Evolutionary conservation across 2,329 filamentous ascomycete species (phyloP), one percentile per base, ranked within the genome.

Genomic region (Geosmithia flava): DNA sequence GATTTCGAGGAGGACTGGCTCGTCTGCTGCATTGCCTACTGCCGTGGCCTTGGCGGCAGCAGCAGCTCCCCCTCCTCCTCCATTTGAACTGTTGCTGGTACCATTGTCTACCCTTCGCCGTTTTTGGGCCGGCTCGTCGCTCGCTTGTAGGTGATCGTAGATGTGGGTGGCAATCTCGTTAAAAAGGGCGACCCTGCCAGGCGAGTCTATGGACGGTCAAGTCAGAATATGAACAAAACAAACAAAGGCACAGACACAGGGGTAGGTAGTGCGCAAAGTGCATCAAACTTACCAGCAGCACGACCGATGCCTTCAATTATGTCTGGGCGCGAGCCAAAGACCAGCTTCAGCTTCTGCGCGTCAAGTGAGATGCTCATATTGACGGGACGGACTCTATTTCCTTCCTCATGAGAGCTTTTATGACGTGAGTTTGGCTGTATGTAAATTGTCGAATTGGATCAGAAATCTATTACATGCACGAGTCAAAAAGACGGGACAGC

Each of bases 271-370:
- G 45, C n/a, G 27, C 17, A n/a, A 30, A 27, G 27, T 45, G 29
- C 20, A 27, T 4, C 23, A 37, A 48, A 53, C 66, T 52, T 65
- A 78, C 75, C 74, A 23, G 76, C 75, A 50, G 71, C 72, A 53
- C 66, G 62, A 50, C 70, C 63, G 55, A 82, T 80, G 49, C 67
- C 68, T 13, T 70, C 59, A 17, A 81, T 56, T 50, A 81, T 74
- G 53, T 81, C 76, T 7, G 75, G 75, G 45, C 76, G 68, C 40
- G 73, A 67, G 49, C 71, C 62, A 58, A 82, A 80, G 53, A 79
- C 69, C 49, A 67, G 62, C 51, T 63, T 64, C 48, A 80, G 64
- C 56, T 65, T 71, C 58, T 76, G 62, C 50, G 59, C 61, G 55
- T 80, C 74, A 42, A 80, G 70, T 48, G 60, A 55, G 48, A 60